Evolutionary conservation across 345 rosid genomes (phyloP), one percentile per base, ranked within the genome.

Genomic region (Eucalyptus albens): DNA sequence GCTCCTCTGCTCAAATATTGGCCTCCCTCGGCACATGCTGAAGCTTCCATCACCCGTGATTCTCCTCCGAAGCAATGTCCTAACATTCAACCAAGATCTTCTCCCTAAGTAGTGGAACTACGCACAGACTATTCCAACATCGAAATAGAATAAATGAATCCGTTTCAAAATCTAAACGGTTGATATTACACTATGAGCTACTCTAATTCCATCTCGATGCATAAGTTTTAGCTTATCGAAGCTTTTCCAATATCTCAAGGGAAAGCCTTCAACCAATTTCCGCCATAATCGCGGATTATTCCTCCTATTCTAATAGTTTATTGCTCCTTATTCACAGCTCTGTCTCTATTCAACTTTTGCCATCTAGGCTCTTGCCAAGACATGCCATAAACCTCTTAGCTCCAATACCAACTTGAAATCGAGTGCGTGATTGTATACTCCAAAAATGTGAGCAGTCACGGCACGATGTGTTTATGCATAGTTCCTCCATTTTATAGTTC

Each of bases 271-370:
- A 14, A 3, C 21, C 6, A 15, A 1, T n/a, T 65, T n/a, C 11
- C 6, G 1, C 21, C 77, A n/a, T 31, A 15, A 9, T 15, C 0
- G 7, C 7, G 4, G 0, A 31, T 31, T 11, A 3, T 19, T 67
- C 21, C 80, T 67, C 21, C 37, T 65, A 65, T 15, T 65, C 37
- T 16, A 65, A n/a, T 31, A n/a, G 10, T 1, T 65, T n/a, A 15
- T 15, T 65, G 37, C 72, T 14, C 2, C 40, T 15, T 19, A 15
- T 31, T 31, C 80, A 67, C 4, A 31, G 40, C 80, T 31, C 40
- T 6, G 1, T 67, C 40, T 67, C 80, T 31, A 67, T 31, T 67
- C 40, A 67, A 67, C 80, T 67, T 31, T 17, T 2, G 12, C 80
- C 40, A 5, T 67, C 80, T 4, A 67, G 77, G 21, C 8, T 67